Conservation (phyloP, 2,329 filamentous ascomycete genomes). For the Monosporascus sp. region DNA sequence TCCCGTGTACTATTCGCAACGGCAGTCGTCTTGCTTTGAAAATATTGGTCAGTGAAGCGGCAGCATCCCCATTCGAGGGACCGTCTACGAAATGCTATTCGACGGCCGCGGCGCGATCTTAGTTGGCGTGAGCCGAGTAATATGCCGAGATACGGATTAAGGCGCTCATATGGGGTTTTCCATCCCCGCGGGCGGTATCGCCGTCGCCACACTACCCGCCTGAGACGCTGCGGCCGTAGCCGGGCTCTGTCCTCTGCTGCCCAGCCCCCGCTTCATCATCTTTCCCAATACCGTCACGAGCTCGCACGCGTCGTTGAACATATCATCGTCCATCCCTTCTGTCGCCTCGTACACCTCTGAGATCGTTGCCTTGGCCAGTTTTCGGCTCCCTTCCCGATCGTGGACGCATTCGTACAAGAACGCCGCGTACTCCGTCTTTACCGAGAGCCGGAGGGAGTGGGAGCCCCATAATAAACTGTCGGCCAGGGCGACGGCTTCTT, state of each 20-base stretch:
- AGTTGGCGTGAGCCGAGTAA: not conserved
- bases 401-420: constrained; percentile 92
- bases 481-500: constrained; percentile 68
- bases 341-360: constrained; percentile 85
- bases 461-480: constrained; percentile 76
- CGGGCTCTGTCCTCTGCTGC: constrained; percentile 13
- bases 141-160: too few species aligned
- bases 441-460: constrained; percentile 81
- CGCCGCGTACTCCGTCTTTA: constrained; percentile 87
- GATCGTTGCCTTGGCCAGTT: constrained; percentile 76
- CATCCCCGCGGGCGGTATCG: constrained; percentile 17
- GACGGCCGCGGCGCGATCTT: not conserved
- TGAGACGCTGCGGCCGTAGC: constrained; percentile 12
- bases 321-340: constrained; percentile 91
- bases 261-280: constrained; percentile 75
- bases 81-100: not conserved
- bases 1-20: too few species aligned
- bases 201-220: constrained; percentile 11
- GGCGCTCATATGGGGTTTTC: constrained; percentile 15
- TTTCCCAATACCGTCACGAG: constrained; percentile 80
- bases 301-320: constrained; percentile 87
- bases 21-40: too few species aligned
- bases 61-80: too few species aligned
- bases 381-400: constrained; percentile 69
- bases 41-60: too few species aligned